Evolutionary conservation across 2,329 filamentous ascomycete genomes (phyloP), one percentile per base, ranked within the genome.

Genomic region (Aspergillus spinulosporus): DNA sequence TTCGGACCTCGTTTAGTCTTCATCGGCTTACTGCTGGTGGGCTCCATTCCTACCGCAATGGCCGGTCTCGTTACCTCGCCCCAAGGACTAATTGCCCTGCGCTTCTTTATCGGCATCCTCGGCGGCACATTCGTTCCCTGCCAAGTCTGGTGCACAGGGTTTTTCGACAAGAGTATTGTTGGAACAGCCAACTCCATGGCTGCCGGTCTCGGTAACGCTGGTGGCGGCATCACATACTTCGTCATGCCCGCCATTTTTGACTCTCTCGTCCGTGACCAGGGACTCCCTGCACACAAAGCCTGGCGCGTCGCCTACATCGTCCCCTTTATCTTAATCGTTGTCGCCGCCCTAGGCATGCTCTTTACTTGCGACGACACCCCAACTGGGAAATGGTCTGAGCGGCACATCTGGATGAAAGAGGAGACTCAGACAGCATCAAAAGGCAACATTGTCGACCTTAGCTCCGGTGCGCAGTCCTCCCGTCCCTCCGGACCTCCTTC

Each of bases 121-220:
- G 75, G 75, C 28, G 75, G 72, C 9, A 75, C 71, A 11, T 77
- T 77, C 50, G 75, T 77, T 9, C 75, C 75, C 6, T 96, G 91
- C 72, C 91, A 95, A 70, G 92, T 96, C 5, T 96, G 92, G 90
- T 90, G 88, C 7, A 96, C 91, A 0, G 90, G 88, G 0, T 96
- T 96, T 79, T 96, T 91, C 71, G 92, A 97, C 76, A 94, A 92
- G 78, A 94, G 92, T 66, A 82, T 96, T 28, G 88, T 96, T 14
- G 92, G 92, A 48, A 92, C 90, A 4, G 90, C 91, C 59, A 97
- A 96, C 69, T 88, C 90, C 2, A 75, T 96, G n/a, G 88, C 91
- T 1, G 92, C 87, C 42, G 92, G 92, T 11, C 88, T 89, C 77
- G 92, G 92, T 50, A 96, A 96, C 65, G 84, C 90, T 28, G 92